Conservation (phyloP, 176 grass and related monocot genomes). For the Elaeis guineensis region DNA sequence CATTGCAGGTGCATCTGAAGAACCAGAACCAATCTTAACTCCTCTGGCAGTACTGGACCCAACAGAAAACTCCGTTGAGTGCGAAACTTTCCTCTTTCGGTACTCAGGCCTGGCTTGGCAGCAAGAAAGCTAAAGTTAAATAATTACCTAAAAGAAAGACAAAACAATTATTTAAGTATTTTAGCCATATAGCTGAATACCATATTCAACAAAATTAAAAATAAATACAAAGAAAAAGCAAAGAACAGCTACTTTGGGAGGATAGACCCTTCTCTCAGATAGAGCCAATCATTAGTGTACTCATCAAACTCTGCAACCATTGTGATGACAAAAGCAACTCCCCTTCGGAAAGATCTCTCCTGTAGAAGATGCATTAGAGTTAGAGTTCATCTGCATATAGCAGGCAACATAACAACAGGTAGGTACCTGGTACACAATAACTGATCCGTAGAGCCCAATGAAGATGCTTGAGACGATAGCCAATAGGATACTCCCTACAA, state of each 20-base stretch:
- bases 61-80: slow-evolving; percentile 53
- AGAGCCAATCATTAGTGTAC: slow-evolving; percentile 96
- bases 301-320: slow-evolving; percentile 94
- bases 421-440: slow-evolving; percentile 80
- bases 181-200: no score
- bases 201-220: neutral
- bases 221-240: neutral
- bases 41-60: slow-evolving; percentile 45
- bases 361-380: slow-evolving; percentile 10
- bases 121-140: neutral
- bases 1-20: slow-evolving; percentile 57
- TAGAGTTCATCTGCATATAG: neutral
- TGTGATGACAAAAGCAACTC: slow-evolving; percentile 70
- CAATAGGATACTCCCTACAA: slow-evolving; percentile 68
- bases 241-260: slow-evolving; percentile 58
- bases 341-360: slow-evolving; percentile 68
- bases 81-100: slow-evolving; percentile 51
- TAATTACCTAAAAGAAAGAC: no score
- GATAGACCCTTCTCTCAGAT: slow-evolving; percentile 78
- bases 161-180: no score
- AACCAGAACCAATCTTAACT: slow-evolving; percentile 24
- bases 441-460: slow-evolving; percentile 77
- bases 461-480: slow-evolving; percentile 86
- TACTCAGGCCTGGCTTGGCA: slow-evolving; percentile 52
- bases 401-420: neutral